A percentile compares a stretch with the other conserved stretches of the same genome.
phyloP scores from a whole-genome alignment of 1,284 basidiomycete genomes.

The Sanguinoderma infundibulare region DNA sequence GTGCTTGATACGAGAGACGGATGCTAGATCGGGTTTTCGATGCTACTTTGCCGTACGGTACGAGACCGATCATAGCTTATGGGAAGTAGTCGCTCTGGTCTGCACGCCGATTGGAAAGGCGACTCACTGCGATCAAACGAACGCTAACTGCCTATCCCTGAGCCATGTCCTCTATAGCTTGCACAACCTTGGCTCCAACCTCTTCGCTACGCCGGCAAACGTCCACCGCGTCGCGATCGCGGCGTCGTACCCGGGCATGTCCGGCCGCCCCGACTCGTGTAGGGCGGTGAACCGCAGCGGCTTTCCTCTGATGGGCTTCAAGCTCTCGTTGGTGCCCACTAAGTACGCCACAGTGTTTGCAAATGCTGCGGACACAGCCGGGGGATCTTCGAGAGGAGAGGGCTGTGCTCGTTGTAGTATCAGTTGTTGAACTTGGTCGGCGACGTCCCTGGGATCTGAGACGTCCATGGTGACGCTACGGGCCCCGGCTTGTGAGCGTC shows the following conservation, averaged over 20 bases:
- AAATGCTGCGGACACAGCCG: conserved; percentile 40
- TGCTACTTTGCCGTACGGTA: background rate
- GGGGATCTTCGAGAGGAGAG: no score
- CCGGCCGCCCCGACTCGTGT: conserved; percentile 37
- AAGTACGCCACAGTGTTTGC: conserved; percentile 36
- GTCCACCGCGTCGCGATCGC: conserved; percentile 37
- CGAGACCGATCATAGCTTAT: background rate
- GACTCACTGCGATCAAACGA: no score
- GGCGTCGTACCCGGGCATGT: conserved; percentile 32
- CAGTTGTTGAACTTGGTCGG: conserved; percentile 45
- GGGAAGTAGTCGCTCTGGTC: background rate
- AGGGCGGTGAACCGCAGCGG: conserved; percentile 39
- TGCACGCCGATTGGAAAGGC: no score
- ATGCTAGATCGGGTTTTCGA: background rate
- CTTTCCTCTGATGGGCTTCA: conserved; percentile 16
- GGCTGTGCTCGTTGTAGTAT: conserved; percentile 41
- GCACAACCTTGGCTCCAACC: conserved; percentile 5
- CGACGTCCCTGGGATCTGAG: conserved; percentile 39
- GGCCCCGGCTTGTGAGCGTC: conserved; percentile 34
- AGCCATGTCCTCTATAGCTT: no score
- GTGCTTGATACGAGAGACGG: background rate
- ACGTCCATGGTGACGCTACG: conserved; percentile 39
- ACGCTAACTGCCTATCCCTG: no score
- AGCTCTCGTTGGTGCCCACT: conserved; percentile 11
- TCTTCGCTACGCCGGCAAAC: conserved; percentile 17